Conservation (phyloP, 768 basidiomycete genomes). For the Macrolepiota dolichaula region DNA sequence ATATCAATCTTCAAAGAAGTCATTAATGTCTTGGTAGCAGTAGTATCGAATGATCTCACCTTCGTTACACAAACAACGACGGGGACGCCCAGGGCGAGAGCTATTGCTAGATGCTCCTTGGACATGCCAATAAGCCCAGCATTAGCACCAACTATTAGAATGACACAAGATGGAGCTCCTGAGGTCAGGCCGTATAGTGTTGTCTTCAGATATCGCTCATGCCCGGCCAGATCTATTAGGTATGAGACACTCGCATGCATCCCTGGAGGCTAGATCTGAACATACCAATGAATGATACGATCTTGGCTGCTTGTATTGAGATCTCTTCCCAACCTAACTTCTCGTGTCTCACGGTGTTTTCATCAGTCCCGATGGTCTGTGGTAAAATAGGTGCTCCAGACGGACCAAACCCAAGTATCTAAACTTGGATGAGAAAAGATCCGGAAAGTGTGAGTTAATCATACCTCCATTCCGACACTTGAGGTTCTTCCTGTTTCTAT, state of each 20-base stretch:
- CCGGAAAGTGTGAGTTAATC: constrained; percentile 11
- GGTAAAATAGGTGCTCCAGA: constrained; percentile 80
- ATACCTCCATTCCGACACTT: constrained; percentile 94
- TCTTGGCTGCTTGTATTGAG: constrained; percentile 82
- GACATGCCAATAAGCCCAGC: constrained; percentile 91
- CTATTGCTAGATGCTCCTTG: constrained; percentile 95
- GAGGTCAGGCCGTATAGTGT: constrained; percentile 95
- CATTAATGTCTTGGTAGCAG: not conserved
- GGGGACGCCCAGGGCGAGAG: constrained; percentile 90
- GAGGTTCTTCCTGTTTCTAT: constrained; percentile 94
- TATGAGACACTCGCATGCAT: not conserved
- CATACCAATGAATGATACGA: constrained; percentile 87
- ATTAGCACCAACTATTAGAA: constrained; percentile 94
- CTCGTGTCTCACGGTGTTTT: constrained; percentile 71
- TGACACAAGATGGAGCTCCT: constrained; percentile 87
- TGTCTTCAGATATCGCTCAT: constrained; percentile 90
- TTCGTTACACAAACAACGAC: constrained; percentile 94
- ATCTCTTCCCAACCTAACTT: constrained; percentile 97
- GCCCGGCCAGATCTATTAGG: constrained; percentile 82
- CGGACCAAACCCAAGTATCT: constrained; percentile 88
- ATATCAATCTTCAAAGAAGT: constrained; percentile 72
- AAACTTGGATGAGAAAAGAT: not conserved
- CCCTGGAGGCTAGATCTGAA: not conserved
- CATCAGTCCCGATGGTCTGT: constrained; percentile 51
- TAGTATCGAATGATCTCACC: constrained; percentile 36